Evolutionary conservation across 768 basidiomycete species (phyloP), one percentile per base, ranked within the genome.

Genomic region (Boletus subcaerulescens): DNA sequence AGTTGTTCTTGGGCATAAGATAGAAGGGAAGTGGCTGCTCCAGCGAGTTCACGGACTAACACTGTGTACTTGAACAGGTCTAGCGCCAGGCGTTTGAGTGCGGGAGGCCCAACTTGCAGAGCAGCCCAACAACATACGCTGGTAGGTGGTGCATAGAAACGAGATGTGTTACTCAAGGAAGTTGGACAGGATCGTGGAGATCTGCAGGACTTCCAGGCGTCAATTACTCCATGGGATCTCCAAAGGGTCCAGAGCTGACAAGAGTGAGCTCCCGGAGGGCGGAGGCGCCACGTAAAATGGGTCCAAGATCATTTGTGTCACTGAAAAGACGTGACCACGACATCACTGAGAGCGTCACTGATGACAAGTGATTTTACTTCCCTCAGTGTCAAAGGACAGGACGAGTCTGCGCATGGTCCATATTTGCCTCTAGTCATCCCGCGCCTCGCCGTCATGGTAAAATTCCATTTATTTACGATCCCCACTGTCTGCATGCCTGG

Each of bases 221-320:
- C 44, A 53, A 35, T 79, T 77, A 79, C 9, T 72, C 69, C 12
- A 68, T 61, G 9, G 75, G 73, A 14, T 64, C 58, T 39, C 74
- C 79, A 3, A 69, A 64, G 12, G 89, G 87, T 1, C 87, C 85
- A 12, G 88, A 87, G 46, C 74, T 63, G 22, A 22, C 22, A 3
- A 22, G 22, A 22, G 22, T 22, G 22, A 22, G 22, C 22, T 22
- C 22, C n/a, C n/a, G n/a, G n/a, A n/a, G n/a, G n/a, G n/a, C n/a
- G n/a, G n/a, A n/a, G n/a, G n/a, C n/a, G n/a, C n/a, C n/a, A n/a
- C n/a, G n/a, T n/a, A n/a, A n/a, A n/a, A n/a, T n/a, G n/a, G n/a
- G n/a, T n/a, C n/a, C n/a, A n/a, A n/a, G n/a, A n/a, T n/a, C n/a
- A n/a, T n/a, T n/a, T n/a, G n/a, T n/a, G n/a, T n/a, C n/a, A n/a